Conservation (phyloP, 352 stramenopile species). For the Phytophthora citricola region DNA sequence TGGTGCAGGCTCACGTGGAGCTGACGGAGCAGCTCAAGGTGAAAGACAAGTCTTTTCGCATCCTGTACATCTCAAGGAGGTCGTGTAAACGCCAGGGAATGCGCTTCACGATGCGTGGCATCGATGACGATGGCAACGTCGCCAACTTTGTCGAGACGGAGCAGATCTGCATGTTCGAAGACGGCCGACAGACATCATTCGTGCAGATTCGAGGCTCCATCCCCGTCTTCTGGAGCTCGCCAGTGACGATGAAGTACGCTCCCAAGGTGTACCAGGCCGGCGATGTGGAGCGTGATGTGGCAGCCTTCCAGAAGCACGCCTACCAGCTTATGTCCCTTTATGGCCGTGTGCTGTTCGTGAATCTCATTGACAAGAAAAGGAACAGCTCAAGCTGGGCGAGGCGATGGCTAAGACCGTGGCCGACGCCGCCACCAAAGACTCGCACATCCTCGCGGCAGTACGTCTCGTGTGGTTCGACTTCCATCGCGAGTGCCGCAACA, state of each 20-base stretch:
- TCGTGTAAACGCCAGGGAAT: slow-evolving; percentile 87
- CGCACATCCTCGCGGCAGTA: slow-evolving; percentile 68
- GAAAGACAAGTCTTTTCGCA: slow-evolving; percentile 60
- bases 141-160: slow-evolving; percentile 97
- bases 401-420: slow-evolving; percentile 86
- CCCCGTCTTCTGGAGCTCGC: slow-evolving; percentile 93
- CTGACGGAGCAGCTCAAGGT: slow-evolving; percentile 55
- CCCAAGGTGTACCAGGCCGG: slow-evolving; percentile 83
- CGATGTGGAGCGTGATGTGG: slow-evolving; percentile 52
- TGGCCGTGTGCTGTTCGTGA: slow-evolving; percentile 90
- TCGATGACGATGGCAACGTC: slow-evolving; percentile 91
- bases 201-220: slow-evolving; percentile 95
- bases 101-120: slow-evolving; percentile 93
- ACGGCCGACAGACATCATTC: slow-evolving; percentile 66
- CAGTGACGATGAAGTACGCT: slow-evolving; percentile 93
- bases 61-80: slow-evolving; percentile 79
- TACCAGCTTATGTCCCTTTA: slow-evolving; percentile 74
- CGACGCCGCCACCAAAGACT: slow-evolving; percentile 55
- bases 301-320: slow-evolving; percentile 62
- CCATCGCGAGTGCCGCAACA: slow-evolving; percentile 95
- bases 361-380: slow-evolving; percentile 96
- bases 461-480: slow-evolving; percentile 97
- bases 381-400: slow-evolving; percentile 93
- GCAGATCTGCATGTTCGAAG: slow-evolving; percentile 87
- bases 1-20: slow-evolving; percentile 77